Percentiles rank a stretch among this genome's conserved stretches.
Evolutionary conservation across 768 basidiomycete genomes (phyloP).

Genomic region (Rhodotorula kratochvilovae): DNA sequence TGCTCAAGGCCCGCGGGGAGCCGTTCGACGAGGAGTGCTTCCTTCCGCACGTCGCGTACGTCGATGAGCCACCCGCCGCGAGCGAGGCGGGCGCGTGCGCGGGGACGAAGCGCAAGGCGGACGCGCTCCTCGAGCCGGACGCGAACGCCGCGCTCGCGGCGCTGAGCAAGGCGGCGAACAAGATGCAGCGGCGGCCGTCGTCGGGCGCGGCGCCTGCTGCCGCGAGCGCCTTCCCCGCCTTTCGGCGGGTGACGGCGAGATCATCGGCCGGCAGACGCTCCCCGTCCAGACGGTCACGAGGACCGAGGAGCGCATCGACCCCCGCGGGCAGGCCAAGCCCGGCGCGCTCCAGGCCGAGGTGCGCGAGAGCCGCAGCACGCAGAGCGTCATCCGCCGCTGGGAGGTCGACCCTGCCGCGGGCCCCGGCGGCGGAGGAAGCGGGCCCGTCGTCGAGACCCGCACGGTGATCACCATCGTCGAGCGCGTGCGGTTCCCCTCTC

Average conservation of each 20-base stretch:
- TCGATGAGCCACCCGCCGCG: not conserved
- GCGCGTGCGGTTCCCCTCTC: constrained; percentile 13
- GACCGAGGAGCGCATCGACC: constrained; percentile 23
- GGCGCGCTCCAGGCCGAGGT: constrained; percentile 17
- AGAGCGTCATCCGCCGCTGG: constrained; percentile 25
- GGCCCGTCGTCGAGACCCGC: constrained; percentile 28
- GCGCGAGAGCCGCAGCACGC: constrained; percentile 10
- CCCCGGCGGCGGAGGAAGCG: not conserved
- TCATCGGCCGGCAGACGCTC: constrained; percentile 17
- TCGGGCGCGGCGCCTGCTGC: not conserved
- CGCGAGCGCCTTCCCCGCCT: not conserved
- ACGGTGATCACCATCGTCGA: constrained; percentile 29
- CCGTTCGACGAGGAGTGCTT: constrained; percentile 23
- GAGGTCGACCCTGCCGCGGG: not conserved
- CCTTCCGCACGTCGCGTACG: constrained; percentile 4
- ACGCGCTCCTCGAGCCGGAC: not conserved
- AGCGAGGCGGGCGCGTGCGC: not conserved
- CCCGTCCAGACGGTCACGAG: constrained; percentile 5
- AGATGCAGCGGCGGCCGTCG: constrained; percentile 11
- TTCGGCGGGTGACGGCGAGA: not conserved
- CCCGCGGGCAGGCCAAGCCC: not conserved
- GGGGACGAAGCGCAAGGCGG: constrained; percentile 23
- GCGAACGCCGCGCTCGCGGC: not conserved
- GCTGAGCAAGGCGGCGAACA: constrained; percentile 3
- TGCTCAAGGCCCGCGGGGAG: constrained; percentile 29